Evolutionary conservation across 495 filamentous ascomycete species (phyloP), one percentile per base, ranked within the genome.

Genomic region (Penicillium pulvis): DNA sequence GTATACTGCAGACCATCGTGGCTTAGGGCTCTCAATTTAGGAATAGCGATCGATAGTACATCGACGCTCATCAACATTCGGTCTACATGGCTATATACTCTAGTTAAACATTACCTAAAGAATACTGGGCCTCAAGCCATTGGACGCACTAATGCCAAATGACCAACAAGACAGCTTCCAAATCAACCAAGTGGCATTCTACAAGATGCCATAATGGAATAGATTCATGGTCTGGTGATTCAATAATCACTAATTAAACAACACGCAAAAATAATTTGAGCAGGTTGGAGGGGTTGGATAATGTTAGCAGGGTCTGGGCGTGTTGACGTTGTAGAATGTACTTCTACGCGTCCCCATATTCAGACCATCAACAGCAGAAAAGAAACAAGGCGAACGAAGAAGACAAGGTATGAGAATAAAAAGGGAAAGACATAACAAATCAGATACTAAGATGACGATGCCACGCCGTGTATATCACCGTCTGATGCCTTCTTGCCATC

Each of bases 401-500:
- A 44, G 31, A 48, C 44, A 57, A 48, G 28, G 36, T 39, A 48
- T 57, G 53, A 49, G 55, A 60, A 42, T n/a, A 51, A 45, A 30
- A 49, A 12, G 31, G 26, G 26, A 49, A 28, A 49, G 2, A 16
- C 12, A 31, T 19, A 49, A n/a, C 24, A 49, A 31, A 31, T n/a
- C 26, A 49, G 24, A 31, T 49, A 30, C 45, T 56, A 59, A 12
- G 23, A 50, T 41, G 54, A 51, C 43, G 51, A 50, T 14, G 28
- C 41, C 7, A 46, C 17, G 26, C 20, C 33, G 10, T 65, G 59
- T n/a, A 67, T 50, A 2, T 67, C 58, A 35, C 66, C 66, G 17
- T 75, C 70, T 12, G 72, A 74, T 6, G 43, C 2, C 46, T 39
- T 67, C 66, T 78, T 75, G 28, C 63, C 73, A 44, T 76, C 67